Conservation (phyloP, 169 alveolate genomes). For the Cyclospora cayetanensis region DNA sequence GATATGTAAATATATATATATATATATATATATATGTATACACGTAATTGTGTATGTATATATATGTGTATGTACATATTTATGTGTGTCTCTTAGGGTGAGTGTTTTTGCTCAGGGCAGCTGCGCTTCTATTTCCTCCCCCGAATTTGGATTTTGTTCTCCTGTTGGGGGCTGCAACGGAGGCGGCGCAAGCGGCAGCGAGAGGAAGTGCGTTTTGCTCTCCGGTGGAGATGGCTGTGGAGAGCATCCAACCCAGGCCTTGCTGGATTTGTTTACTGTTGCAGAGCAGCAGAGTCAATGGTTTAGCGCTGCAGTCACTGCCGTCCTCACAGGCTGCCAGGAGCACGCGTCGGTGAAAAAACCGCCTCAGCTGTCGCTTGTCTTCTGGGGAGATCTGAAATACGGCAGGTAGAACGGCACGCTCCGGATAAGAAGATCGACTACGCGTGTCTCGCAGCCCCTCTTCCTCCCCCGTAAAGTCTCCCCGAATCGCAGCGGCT, state of each 20-base stretch:
- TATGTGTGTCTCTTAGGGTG: no score
- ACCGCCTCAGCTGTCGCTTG: constrained; percentile 66
- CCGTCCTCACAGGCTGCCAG: not conserved
- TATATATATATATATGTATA: no score
- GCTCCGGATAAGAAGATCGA: not conserved
- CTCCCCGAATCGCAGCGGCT: no score
- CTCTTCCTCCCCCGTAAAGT: no score
- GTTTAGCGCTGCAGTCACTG: not conserved
- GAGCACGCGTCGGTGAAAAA: not conserved
- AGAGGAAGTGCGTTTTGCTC: not conserved
- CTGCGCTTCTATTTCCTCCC: not conserved
- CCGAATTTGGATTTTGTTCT: not conserved
- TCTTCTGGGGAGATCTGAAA: constrained; percentile 86
- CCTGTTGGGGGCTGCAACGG: not conserved
- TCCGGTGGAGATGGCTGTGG: constrained; percentile 87
- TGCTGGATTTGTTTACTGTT: constrained; percentile 84
- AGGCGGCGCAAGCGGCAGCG: no score
- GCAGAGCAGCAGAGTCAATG: constrained; percentile 30
- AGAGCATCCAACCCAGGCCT: constrained; percentile 90
- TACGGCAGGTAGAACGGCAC: constrained; percentile 77
- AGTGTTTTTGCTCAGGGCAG: no score
- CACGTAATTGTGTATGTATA: no score
- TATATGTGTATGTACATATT: no score
- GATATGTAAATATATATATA: no score
- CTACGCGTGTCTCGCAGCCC: no score